Evolutionary conservation across 371 early-diverging fungal species (phyloP), one percentile per base, ranked within the genome.

Genomic region (Mucor racemosus): DNA sequence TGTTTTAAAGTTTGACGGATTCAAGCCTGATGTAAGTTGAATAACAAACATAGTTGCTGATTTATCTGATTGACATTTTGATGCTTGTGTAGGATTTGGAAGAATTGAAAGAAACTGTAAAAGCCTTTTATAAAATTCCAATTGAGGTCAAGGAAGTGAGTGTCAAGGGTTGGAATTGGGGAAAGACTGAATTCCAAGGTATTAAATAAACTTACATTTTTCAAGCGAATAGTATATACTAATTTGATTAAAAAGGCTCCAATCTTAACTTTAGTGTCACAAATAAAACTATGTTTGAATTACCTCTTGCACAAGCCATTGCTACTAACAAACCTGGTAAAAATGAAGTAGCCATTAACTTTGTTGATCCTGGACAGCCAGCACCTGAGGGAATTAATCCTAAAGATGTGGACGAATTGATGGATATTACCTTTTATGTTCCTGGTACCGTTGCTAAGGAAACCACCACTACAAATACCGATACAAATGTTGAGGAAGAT

Each of bases 91-190:
- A 97, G 93, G 89, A 92, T 66, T 93, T 85, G 63, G 98, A 97
- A 14, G 80, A 84, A 31, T 73, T 98, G 48, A 86, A 85, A 50
- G 88, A 91, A 39, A 77, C 89, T 9, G 66, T 92, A 44, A 90
- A 89, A 67, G 64, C 75, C 15, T 81, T 85, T 68, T 96, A 93
- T 80, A 86, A 89, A 53, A 65, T 93, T 21, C 77, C 80, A 4
- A 68, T 98, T 34, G 98, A 99, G 71, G 68, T 79, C 11, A 92
- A 89, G 64, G 98, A 99, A 62, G 71, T 92, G 50, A 92, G 94
- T 62, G 78, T 96, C 9, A 91, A 90, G 60, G 99, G 99, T 38
- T 96, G 94, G 92, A 97, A 98, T 84, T 97, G 99, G 98, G 99
- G 97, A 53, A 88, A 90, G 76, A 86, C 93, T 9, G 95, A 95